Conservation (phyloP, 768 basidiomycete genomes). For the Kondoa malvinella region DNA sequence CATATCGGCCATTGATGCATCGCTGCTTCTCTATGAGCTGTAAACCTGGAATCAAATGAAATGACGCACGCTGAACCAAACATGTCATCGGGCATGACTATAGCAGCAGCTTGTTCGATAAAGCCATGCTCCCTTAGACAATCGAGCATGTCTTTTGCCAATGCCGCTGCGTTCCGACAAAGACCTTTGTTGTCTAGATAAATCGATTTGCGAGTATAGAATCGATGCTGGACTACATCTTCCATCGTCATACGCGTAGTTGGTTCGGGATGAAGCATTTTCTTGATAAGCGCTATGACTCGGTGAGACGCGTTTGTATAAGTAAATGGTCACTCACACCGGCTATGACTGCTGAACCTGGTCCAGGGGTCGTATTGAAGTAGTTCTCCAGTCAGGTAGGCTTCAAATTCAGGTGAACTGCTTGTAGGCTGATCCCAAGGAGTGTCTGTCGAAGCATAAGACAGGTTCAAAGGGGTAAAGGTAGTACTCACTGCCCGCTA, state of each 20-base stretch:
- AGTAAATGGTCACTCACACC: constrained; percentile 44
- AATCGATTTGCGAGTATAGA: too few species aligned
- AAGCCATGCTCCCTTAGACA: constrained; percentile 2
- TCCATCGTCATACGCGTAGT: constrained; percentile 47
- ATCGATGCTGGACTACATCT: neutral
- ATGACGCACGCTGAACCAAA: neutral
- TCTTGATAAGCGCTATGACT: constrained; percentile 50
- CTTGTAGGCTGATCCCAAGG: constrained; percentile 90
- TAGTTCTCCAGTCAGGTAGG: constrained; percentile 56
- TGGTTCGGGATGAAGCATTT: constrained; percentile 58
- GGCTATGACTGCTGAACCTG: constrained; percentile 41
- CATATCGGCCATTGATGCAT: neutral
- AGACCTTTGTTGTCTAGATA: constrained; percentile 1
- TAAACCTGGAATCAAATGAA: neutral
- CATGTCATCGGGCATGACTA: neutral
- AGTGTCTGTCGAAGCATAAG: constrained; percentile 48
- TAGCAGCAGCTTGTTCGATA: constrained; percentile 1
- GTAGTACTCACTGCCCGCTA: constrained; percentile 55
- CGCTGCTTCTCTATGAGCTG: neutral
- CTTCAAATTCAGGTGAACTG: constrained; percentile 58
- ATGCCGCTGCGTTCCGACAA: neutral
- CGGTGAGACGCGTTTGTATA: too few species aligned
- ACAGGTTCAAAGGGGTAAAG: neutral
- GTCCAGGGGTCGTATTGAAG: constrained; percentile 66
- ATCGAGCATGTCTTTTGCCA: neutral